Base-by-base conservation (phyloP, 2,329 filamentous ascomycete species). In the Claviceps capensis region DNA sequence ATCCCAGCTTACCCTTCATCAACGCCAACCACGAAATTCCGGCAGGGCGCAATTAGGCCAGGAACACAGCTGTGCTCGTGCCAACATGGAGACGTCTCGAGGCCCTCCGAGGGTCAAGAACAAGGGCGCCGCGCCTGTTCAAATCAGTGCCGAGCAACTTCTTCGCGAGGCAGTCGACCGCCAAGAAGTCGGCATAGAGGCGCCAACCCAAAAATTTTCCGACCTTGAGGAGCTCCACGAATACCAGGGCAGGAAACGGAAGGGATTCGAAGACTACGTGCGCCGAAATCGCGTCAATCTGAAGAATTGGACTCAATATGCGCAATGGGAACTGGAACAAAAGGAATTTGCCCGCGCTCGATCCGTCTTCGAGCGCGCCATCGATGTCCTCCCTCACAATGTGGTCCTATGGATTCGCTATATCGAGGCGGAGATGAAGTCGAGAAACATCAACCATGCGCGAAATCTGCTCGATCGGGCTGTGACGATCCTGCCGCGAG, bases 221-320 rank as follows among this genome's bases (percentile, higher is more conserved):
- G 93, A 98, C 62, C 80, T 98, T 61, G 93, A 98, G 73, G 93
- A 98, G 73, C 81, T 98, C 47, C 91, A 97, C 72, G 93, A 97
- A 70, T 95, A 87, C 69, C 93, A 98, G 69, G 91, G 90, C 51
- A 82, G 93, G 57, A 97, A 97, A 72, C 79, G 93, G 60, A 93
- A 90, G 68, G 93, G 95, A 63, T 98, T 95, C 61, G 93, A 98
- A 70, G 88, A 95, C 73, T 97, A 97, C 83, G 88, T 97, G 55
- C 84, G 89, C 57, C 86, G 93, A 57, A 97, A 97, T 65, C 75
- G 91, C 63, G 78, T 96, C 65, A 95, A 94, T 64, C 89, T 97
- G 78, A 95, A 95, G 75, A 97, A 97, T 70, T 98, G 93, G 93
- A 88, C 93, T 78, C 86, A 90, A 63, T 98, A 98, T 75, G 91